Evolutionary conservation across 1,284 basidiomycete species (phyloP), one percentile per base, ranked within the genome.

Genomic region (Fistulinella cinereoalba): DNA sequence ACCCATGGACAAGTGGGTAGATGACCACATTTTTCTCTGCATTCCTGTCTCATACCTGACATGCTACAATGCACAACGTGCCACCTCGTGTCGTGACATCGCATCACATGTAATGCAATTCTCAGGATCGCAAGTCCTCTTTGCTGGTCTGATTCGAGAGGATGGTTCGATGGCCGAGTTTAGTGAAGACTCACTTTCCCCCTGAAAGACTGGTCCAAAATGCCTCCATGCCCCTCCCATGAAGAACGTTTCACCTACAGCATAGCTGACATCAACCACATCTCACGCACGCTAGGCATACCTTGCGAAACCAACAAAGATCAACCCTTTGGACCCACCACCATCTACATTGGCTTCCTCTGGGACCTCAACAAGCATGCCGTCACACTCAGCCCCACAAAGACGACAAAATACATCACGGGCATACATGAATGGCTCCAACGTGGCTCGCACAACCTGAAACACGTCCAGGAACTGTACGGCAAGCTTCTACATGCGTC

Each of bases 271-370:
- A 50, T 52, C 2, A 36, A 54, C 11, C 9, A 1, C 1, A 10
- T 52, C 16, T 23, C n/a, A 12, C 2, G 3, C 0, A 0, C 1
- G 0, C 25, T 53, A 3, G 49, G 46, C 10, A 49, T 53, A 6
- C 46, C 44, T 1, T 54, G 52, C 49, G 50, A 52, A 23, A 9
- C 1, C 1, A 29, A 33, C 3, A 56, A 57, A 19, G 50, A 54
- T 13, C 46, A 52, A 3, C 45, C 47, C 0, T 56, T 56, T 6
- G 0, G 7, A 1, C 6, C 9, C 0, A 11, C 36, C 0, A 37
- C 51, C 0, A 40, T 5, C 0, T 56, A 47, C 25, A 55, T 50
- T 0, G 44, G 53, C 0, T 51, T 58, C 19, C 0, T 19, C 0
- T 58, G 53, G 53, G 21, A 58, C 9, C 16, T 57, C 0, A 1